Base-by-base conservation (phyloP, 2,329 filamentous ascomycete species). In the Podosphaera leucotricha region DNA sequence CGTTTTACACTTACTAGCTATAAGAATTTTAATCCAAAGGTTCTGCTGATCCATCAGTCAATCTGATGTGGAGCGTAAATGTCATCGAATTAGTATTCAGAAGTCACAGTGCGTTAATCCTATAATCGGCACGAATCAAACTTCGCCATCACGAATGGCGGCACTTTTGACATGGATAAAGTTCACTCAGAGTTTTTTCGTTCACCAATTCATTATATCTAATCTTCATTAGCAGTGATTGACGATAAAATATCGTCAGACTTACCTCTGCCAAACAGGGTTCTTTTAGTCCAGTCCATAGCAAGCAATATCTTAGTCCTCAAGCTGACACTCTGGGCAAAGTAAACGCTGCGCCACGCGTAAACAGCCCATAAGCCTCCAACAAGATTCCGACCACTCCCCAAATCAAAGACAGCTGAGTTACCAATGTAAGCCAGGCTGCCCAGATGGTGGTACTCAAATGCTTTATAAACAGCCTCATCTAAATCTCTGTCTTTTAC, bases 251-350 rank as follows among this genome's bases (percentile, higher is more conserved):
- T n/a, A n/a, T n/a, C n/a, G n/a, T n/a, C n/a, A n/a, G n/a, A 45
- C 54, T 52, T 43, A 94, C 87, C 90, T 77, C 90, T 72, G 52
- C 90, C 90, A 65, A 98, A 98, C 19, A 98, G 62, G 11, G 84
- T 82, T 59, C 92, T 71, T 72, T 95, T 98, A n/a, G 75, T 77
- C 90, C 90, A 98, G 60, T 98, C 90, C 90, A 98, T 94, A 16
- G 85, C 85, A 61, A 98, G 67, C 56, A 98, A 62, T 50, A 84
- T 72, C 49, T 87, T 73, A 21, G 90, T 98, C 52, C 90, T 68
- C 47, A 95, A 70, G 61, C 86, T 94, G 41, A 98, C 90, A 57
- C 84, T 93, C 67, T 98, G 84, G 11, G 90, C 85, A 65, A 98
- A 98, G 63, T 98, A 98, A 13, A 94, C 79, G 50, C 83, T 86